phyloP scores from a whole-genome alignment of 768 basidiomycete species.

The Hericium alpestre region DNA sequence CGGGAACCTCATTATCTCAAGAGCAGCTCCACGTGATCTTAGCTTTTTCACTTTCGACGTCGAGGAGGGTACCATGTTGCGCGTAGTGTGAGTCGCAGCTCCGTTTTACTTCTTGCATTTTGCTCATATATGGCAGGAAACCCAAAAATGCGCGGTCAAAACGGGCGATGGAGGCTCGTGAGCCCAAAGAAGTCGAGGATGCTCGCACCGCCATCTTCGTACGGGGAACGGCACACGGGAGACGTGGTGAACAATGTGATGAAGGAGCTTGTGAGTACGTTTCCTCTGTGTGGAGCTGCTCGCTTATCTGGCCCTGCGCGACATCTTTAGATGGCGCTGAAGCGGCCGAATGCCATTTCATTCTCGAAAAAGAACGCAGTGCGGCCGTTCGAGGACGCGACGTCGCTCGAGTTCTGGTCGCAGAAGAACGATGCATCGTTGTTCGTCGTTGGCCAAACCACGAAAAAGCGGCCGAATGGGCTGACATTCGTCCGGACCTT shows the following conservation, averaged over 20 bases:
- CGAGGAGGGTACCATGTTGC: neutral
- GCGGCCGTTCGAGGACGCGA: slow-evolving; percentile 78
- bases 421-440: slow-evolving; percentile 89
- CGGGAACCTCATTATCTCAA: neutral
- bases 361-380: slow-evolving; percentile 92
- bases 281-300: neutral
- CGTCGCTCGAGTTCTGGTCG: slow-evolving; percentile 88
- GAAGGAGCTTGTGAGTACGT: slow-evolving; percentile 70
- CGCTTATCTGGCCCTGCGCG: neutral
- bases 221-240: slow-evolving; percentile 72
- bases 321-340: slow-evolving; percentile 79
- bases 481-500: slow-evolving; percentile 81
- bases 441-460: slow-evolving; percentile 83
- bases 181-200: slow-evolving; percentile 85
- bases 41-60: neutral
- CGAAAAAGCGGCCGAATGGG: slow-evolving; percentile 88
- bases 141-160: slow-evolving; percentile 95
- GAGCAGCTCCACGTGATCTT: neutral
- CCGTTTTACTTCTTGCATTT: neutral
- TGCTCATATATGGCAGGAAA: slow-evolving; percentile 38
- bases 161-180: slow-evolving; percentile 74
- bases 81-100: neutral
- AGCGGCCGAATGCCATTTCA: slow-evolving; percentile 80
- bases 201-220: slow-evolving; percentile 84
- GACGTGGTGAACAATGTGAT: slow-evolving; percentile 72